Evolutionary conservation across 129 eudicot genomes (phyloP).

Genomic region (Flaveria trinervia): DNA sequence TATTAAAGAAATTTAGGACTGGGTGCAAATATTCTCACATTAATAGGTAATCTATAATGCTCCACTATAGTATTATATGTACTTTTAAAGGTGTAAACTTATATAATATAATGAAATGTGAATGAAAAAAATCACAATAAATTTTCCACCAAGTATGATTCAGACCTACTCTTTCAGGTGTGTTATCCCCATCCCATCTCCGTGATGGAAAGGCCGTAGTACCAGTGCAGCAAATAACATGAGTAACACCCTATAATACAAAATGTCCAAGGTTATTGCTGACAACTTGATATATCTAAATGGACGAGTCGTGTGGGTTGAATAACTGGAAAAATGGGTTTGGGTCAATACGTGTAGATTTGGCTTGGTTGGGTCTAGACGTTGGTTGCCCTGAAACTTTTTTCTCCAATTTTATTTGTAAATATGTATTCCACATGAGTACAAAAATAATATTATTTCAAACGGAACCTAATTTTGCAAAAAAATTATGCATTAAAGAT

Average conservation of each 20-base stretch:
- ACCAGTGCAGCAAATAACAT: slow-evolving; percentile 96
- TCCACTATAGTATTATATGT: slow-evolving; percentile 11
- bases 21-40: slow-evolving; percentile 14
- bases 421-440: neutral
- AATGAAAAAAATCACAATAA: slow-evolving; percentile 12
- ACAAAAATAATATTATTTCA: neutral
- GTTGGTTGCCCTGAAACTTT: neutral
- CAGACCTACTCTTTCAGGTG: slow-evolving; percentile 97
- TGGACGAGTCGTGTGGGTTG: neutral
- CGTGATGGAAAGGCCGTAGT: slow-evolving; percentile 96
- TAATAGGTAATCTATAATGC: neutral
- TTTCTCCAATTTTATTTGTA: neutral
- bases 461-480: neutral
- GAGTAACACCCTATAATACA: slow-evolving; percentile 77
- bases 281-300: neutral
- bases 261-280: slow-evolving; percentile 28
- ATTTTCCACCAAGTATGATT: slow-evolving; percentile 22
- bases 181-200: slow-evolving; percentile 97
- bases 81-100: slow-evolving; percentile 6
- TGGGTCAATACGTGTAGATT: slow-evolving; percentile 3
- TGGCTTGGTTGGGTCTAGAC: neutral
- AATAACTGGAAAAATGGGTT: neutral
- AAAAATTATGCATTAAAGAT: neutral
- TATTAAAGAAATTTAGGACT: neutral
- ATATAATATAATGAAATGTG: slow-evolving; percentile 1